Evolutionary conservation across 1,284 basidiomycete genomes (phyloP).

Genomic region (Tetrapyrgos nigripes): DNA sequence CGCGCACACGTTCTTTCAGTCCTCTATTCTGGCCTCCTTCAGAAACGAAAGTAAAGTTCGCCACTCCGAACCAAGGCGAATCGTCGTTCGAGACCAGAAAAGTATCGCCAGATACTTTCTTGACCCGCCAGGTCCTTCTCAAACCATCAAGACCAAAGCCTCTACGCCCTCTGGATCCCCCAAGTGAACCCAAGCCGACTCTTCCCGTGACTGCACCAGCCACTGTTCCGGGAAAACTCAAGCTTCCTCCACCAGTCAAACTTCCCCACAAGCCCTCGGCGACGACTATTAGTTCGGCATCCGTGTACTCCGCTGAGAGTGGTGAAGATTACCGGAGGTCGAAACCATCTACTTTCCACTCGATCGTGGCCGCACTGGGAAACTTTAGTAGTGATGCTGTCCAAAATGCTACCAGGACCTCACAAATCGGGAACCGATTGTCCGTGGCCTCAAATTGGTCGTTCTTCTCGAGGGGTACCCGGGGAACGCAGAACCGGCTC

Average conservation of each 20-base stretch:
- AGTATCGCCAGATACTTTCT: neutral
- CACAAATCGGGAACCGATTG: conserved; percentile 20
- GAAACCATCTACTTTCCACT: conserved; percentile 33
- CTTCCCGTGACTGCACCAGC: too few relatives aligned
- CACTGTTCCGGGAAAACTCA: neutral
- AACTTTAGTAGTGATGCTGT: conserved; percentile 20
- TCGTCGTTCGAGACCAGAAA: neutral
- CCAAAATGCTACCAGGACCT: conserved; percentile 14
- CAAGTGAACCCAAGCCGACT: neutral
- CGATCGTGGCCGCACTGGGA: conserved; percentile 40
- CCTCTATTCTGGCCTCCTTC: conserved; percentile 16
- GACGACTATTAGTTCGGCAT: conserved; percentile 35
- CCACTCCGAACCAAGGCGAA: conserved; percentile 4
- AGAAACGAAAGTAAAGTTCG: conserved; percentile 21
- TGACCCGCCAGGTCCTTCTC: neutral
- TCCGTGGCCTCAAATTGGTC: conserved; percentile 31
- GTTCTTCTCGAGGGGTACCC: conserved; percentile 17
- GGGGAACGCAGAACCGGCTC: conserved; percentile 13
- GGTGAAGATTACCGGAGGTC: conserved; percentile 37
- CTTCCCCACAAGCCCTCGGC: conserved; percentile 32
- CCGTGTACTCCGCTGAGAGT: conserved; percentile 43
- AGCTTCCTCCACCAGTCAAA: conserved; percentile 1
- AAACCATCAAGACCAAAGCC: conserved; percentile 10
- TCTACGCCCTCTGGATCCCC: neutral
- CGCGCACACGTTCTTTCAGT: conserved; percentile 13